These are phyloP conservation scores for Prunella vulgaris DNA, from an alignment of 257 asterid genomes.

Conservation along the genomic window DNA sequence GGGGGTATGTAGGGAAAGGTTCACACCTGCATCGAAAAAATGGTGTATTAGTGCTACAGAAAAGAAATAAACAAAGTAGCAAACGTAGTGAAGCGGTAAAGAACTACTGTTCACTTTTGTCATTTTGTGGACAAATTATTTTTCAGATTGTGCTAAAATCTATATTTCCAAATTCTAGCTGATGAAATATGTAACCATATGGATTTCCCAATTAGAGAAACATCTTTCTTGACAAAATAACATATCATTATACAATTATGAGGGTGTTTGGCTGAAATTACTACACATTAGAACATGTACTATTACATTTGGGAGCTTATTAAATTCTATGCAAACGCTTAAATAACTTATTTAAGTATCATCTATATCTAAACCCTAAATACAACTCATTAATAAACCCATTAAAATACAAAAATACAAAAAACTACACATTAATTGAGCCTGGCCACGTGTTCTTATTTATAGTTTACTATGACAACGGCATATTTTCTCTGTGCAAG, in stretches of 20 bases:
- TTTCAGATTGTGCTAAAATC: neutral
- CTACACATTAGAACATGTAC: neutral
- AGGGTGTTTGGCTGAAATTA: neutral
- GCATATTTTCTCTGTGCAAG: neutral
- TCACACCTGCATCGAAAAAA: conserved; percentile 64
- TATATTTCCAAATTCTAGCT: neutral
- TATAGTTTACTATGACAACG: neutral
- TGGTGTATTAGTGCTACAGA: neutral
- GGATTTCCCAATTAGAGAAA: neutral
- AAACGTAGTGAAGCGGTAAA: neutral
- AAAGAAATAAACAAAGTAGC: neutral
- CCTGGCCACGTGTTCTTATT: neutral
- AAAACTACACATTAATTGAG: neutral
- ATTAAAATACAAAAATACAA: neutral
- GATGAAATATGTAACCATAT: neutral
- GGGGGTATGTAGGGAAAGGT: conserved; percentile 94
- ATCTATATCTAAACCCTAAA: neutral
- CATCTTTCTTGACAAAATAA: neutral
- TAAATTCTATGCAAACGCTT: neutral
- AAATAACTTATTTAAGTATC: neutral
- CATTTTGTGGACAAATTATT: neutral
- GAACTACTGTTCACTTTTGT: neutral
- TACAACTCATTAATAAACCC: neutral
- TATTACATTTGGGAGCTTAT: neutral
- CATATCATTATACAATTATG: neutral